phyloP scores from a whole-genome alignment of 306 rosid genomes.

The Chamaecrista fasciculata region DNA sequence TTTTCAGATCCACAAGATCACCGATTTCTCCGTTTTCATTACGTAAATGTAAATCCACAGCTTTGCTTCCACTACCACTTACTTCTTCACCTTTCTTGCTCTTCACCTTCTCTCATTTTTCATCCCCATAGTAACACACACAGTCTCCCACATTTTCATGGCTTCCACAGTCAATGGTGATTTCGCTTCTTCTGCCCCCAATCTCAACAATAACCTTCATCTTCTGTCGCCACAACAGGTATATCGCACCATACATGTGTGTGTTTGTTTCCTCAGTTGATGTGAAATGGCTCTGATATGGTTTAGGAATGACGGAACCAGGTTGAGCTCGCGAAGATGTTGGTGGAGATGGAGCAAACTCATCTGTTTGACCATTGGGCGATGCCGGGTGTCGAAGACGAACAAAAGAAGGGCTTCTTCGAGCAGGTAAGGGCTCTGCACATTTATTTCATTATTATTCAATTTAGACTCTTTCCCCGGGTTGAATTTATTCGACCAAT shows the following conservation, averaged over 20 bases:
- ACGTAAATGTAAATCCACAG: neutral
- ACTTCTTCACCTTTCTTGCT: neutral
- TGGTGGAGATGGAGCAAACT: constrained; percentile 60
- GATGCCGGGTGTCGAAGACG: constrained; percentile 69
- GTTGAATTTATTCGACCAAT: neutral
- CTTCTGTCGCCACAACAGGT: constrained; percentile 66
- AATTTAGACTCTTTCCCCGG: constrained; percentile 42
- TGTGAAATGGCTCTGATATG: constrained; percentile 13
- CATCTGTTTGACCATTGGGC: constrained; percentile 81
- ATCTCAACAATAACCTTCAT: constrained; percentile 43
- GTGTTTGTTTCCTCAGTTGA: neutral
- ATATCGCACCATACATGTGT: neutral
- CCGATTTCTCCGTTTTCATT: constrained; percentile 24
- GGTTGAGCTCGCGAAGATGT: constrained; percentile 61
- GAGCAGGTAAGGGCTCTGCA: constrained; percentile 51
- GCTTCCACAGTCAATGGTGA: constrained; percentile 40
- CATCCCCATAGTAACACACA: neutral
- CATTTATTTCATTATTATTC: constrained; percentile 16
- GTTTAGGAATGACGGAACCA: constrained; percentile 29
- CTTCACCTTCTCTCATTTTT: neutral
- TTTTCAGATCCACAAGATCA: constrained; percentile 19
- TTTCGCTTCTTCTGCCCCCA: constrained; percentile 43
- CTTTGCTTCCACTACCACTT: neutral
- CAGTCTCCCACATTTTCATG: constrained; percentile 19
- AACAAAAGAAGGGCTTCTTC: constrained; percentile 68